A percentile compares a stretch with the other conserved stretches of the same genome.
phyloP scores from a whole-genome alignment of 805 yeast species.

The Ogataea paraovalis region DNA sequence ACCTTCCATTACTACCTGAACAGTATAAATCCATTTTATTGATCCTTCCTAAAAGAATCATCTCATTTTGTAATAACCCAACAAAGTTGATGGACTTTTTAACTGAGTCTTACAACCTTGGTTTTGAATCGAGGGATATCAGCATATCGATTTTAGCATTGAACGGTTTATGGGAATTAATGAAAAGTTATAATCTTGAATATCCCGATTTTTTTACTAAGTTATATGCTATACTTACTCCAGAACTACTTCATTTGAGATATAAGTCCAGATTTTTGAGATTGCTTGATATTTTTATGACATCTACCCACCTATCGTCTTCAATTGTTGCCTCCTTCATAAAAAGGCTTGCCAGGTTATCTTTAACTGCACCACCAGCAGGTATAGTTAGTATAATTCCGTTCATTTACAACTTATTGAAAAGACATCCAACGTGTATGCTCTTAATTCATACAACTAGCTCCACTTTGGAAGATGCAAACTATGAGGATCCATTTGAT shows the following conservation, averaged over 20 bases:
- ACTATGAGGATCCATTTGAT: constrained; percentile 62
- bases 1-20: constrained; percentile 34
- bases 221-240: constrained; percentile 75
- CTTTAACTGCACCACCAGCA: constrained; percentile 77
- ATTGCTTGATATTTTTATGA: constrained; percentile 75
- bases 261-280: constrained; percentile 87
- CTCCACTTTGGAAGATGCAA: constrained; percentile 28
- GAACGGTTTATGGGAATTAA: constrained; percentile 82
- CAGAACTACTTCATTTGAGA: constrained; percentile 67
- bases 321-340: constrained; percentile 84
- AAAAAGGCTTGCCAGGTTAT: constrained; percentile 71
- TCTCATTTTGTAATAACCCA: constrained; percentile 78
- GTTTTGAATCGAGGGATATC: constrained; percentile 31
- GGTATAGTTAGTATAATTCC: constrained; percentile 87
- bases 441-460: constrained; percentile 63
- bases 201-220: constrained; percentile 87
- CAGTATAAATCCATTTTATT: constrained; percentile 70
- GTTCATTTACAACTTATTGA: constrained; percentile 83
- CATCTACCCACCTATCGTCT: constrained; percentile 84
- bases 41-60: constrained; percentile 76
- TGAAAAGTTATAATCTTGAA: constrained; percentile 78
- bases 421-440: constrained; percentile 94
- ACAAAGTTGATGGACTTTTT: constrained; percentile 88
- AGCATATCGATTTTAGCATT: constrained; percentile 59
- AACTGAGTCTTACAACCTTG: constrained; percentile 71